Evolutionary conservation across 2,329 filamentous ascomycete species (phyloP).

Genomic region (Endoconidiophora laricicola): DNA sequence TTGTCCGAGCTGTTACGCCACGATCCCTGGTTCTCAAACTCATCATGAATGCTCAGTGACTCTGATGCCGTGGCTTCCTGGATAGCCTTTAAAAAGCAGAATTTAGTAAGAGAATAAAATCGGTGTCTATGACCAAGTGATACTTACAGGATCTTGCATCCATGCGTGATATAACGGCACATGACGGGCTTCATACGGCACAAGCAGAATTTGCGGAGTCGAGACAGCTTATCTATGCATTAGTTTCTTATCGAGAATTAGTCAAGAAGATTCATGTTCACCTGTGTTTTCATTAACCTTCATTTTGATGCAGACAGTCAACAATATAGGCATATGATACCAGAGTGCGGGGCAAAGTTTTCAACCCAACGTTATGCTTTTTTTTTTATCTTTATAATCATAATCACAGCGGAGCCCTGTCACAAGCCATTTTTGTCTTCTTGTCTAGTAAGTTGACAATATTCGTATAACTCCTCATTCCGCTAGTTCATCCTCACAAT

Average conservation of each 20-base stretch:
- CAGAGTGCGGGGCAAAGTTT: too few relatives aligned
- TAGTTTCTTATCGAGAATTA: not conserved
- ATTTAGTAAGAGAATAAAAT: not conserved
- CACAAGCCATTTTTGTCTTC: too few relatives aligned
- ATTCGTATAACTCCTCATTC: too few relatives aligned
- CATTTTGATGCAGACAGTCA: slow-evolving; percentile 20
- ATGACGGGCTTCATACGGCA: slow-evolving; percentile 70
- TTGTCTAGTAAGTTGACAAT: too few relatives aligned
- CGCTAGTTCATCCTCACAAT: too few relatives aligned
- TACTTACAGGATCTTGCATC: slow-evolving; percentile 64
- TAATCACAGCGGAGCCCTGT: too few relatives aligned
- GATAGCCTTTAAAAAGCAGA: slow-evolving; percentile 37
- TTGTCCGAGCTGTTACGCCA: slow-evolving; percentile 77
- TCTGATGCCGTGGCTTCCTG: slow-evolving; percentile 79
- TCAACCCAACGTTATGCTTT: too few relatives aligned
- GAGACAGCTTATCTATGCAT: slow-evolving; percentile 38
- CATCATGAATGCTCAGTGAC: slow-evolving; percentile 59
- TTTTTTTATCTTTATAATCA: not conserved
- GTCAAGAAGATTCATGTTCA: slow-evolving; percentile 14
- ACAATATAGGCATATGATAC: too few relatives aligned
- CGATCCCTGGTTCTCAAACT: slow-evolving; percentile 78
- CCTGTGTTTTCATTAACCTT: slow-evolving; percentile 29
- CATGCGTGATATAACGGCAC: slow-evolving; percentile 72
- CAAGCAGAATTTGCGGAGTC: slow-evolving; percentile 51
- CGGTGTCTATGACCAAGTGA: not conserved